Base-by-base conservation (phyloP, 768 basidiomycete genomes). In the Suillus lakei region DNA sequence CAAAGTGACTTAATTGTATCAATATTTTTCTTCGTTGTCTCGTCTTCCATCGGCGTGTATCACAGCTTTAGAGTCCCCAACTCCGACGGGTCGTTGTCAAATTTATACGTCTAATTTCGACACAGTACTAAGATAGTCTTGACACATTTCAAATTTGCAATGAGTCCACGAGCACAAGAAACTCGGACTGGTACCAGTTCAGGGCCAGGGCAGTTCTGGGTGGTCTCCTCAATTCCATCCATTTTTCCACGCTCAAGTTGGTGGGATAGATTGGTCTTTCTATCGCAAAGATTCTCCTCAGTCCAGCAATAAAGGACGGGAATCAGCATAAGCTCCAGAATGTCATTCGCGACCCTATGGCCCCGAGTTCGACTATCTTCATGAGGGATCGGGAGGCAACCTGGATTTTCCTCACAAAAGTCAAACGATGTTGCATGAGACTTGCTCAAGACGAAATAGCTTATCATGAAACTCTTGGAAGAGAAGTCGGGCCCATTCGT, bases 1-100 rank as follows among this genome's bases (percentile, higher is more conserved):
- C n/a, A 32, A 43, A n/a, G 53, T 32, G 53, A n/a, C 21, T 18
- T 61, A 60, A 26, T 61, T 59, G 58, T 59, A 59, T 59, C 58
- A 28, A 59, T 59, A 59, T 23, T 59, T 41, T 59, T 58, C 38
- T 38, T 32, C 53, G 6, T 32, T 18, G 30, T 32, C 18, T 28
- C 28, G 2, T 32, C 21, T 30, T 13, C 12, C 21, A 18, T 21
- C 13, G 26, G 16, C 28, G 26, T 50, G 53, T n/a, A 32, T 54
- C 30, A 18, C 28, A 28, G 28, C 3, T 18, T 53, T n/a, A n/a
- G n/a, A n/a, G n/a, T n/a, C 13, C 23, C 12, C n/a, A n/a, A 46
- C 5, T n/a, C 48, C 8, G 28, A 9, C 4, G 50, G 18, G 8
- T 53, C 9, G 18, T 18, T 18, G 16, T 30, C 16, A 15, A 50